Conservation (phyloP, 1,139 yeast species). For the Taiozyma sp. region DNA sequence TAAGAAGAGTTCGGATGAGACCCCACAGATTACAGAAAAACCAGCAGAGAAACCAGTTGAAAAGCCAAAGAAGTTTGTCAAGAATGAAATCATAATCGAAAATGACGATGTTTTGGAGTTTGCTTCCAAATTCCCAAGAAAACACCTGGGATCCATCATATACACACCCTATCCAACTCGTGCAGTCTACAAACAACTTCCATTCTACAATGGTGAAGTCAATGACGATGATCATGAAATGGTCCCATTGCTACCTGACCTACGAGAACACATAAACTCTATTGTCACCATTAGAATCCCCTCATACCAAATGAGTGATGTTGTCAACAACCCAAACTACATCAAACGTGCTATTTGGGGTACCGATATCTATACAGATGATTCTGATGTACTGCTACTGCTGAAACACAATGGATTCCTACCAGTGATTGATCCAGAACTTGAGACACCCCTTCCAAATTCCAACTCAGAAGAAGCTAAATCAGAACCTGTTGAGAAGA, state of each 20-base stretch:
- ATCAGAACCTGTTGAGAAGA: constrained; percentile 13
- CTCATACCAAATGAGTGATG: constrained; percentile 27
- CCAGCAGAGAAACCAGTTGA: neutral
- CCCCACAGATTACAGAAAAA: neutral
- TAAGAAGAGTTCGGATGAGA: constrained; percentile 5
- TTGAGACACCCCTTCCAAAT: constrained; percentile 3
- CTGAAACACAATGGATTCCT: constrained; percentile 72
- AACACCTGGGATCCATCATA: constrained; percentile 53
- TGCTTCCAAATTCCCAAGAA: constrained; percentile 41
- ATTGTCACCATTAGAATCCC: constrained; percentile 65
- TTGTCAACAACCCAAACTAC: constrained; percentile 28
- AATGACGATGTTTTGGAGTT: constrained; percentile 41
- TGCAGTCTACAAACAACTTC: constrained; percentile 14
- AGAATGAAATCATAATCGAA: constrained; percentile 30
- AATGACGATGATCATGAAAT: constrained; percentile 4
- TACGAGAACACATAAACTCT: constrained; percentile 50
- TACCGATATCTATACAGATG: constrained; percentile 87
- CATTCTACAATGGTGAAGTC: constrained; percentile 4
- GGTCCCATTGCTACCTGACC: constrained; percentile 37
- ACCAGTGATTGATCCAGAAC: constrained; percentile 34
- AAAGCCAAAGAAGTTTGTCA: constrained; percentile 6
- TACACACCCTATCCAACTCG: constrained; percentile 54
- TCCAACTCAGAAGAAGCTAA: constrained; percentile 9
- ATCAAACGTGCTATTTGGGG: constrained; percentile 77
- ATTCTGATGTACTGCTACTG: constrained; percentile 74